These are phyloP conservation scores for Euryodendron excelsum DNA, from an alignment of 148 eudicot genomes.

Conservation along the genomic window DNA sequence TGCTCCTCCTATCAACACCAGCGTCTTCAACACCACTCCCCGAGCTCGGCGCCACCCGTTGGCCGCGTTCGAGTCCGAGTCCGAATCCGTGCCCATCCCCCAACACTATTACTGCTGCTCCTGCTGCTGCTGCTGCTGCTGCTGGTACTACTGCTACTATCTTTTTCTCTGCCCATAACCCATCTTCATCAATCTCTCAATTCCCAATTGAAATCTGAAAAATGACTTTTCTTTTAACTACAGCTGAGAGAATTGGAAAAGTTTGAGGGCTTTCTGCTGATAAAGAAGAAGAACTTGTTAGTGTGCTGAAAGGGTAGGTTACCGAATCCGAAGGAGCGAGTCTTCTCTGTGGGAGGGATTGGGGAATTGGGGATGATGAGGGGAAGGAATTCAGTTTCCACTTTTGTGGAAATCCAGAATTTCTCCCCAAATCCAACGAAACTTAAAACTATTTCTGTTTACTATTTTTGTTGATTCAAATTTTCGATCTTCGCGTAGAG, in stretches of 20 bases:
- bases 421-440: no score
- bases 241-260: not conserved
- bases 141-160: no score
- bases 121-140: not conserved
- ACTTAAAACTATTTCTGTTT: no score
- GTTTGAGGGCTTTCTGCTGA: not conserved
- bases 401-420: no score
- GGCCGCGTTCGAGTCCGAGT: conserved; percentile 21
- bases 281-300: no score
- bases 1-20: conserved; percentile 81
- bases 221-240: not conserved
- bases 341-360: no score
- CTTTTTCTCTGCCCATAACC: not conserved
- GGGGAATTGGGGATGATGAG: no score
- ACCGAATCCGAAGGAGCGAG: no score
- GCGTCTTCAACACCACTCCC: conserved; percentile 60
- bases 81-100: conserved; percentile 20
- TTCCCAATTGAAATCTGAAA: not conserved
- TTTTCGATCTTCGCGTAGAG: no score
- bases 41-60: conserved; percentile 67
- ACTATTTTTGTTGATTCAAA: no score
- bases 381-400: no score
- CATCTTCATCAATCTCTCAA: conserved; percentile 6
- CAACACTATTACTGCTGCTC: not conserved
- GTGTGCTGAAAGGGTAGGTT: no score